These are phyloP conservation scores for Agrocybe chaxingu DNA, from an alignment of 768 basidiomycete species.

Conservation along the genomic window DNA sequence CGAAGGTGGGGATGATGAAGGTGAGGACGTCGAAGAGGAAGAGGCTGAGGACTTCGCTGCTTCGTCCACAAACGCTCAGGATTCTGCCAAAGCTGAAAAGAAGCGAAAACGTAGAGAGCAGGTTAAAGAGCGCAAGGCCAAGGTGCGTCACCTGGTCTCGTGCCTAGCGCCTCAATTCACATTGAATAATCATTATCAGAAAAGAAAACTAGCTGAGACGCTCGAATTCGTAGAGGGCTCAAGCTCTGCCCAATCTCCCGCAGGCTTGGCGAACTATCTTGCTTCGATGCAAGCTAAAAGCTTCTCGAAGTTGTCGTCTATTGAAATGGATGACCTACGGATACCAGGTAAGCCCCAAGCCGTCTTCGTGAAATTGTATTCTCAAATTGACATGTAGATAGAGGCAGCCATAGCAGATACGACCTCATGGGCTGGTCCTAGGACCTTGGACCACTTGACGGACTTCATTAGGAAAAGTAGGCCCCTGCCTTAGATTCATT, in stretches of 20 bases:
- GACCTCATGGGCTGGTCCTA: conserved; percentile 63
- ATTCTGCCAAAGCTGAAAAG: conserved; percentile 32
- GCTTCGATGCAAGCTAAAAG: conserved; percentile 64
- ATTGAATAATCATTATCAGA: conserved; percentile 38
- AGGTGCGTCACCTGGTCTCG: conserved; percentile 36
- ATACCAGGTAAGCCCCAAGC: conserved; percentile 65
- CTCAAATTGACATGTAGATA: conserved; percentile 54
- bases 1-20: conserved; percentile 27
- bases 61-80: conserved; percentile 12
- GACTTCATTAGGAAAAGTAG: conserved; percentile 77
- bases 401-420: conserved; percentile 76
- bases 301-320: conserved; percentile 61
- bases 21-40: conserved; percentile 18
- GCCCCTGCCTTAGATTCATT: conserved; percentile 12
- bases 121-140: conserved; percentile 70
- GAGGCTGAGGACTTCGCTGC: conserved; percentile 21
- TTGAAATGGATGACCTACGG: conserved; percentile 78
- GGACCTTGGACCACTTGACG: conserved; percentile 67
- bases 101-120: conserved; percentile 74
- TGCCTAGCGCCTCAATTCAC: not conserved
- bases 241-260: conserved; percentile 55
- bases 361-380: conserved; percentile 21
- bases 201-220: conserved; percentile 55
- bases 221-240: conserved; percentile 37
- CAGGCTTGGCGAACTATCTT: conserved; percentile 60